Conservation (phyloP, 2,329 filamentous ascomycete species). For the Penicillium sp. region DNA sequence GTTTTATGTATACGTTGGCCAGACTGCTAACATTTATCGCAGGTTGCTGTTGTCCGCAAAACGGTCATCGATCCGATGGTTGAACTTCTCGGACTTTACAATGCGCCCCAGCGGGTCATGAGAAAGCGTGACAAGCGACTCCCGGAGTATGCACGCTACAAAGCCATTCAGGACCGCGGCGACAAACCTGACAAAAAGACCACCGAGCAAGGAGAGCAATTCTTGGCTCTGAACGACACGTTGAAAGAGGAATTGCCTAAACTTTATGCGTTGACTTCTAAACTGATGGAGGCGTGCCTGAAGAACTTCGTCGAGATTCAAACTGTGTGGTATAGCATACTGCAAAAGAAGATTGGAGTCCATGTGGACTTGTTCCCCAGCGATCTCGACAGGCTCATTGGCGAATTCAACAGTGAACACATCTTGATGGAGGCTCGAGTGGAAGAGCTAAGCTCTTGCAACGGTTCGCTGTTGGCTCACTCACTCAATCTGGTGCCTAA, state of each 20-base stretch:
- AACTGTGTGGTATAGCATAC: conserved; percentile 74
- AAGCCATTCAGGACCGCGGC: conserved; percentile 70
- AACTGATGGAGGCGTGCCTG: conserved; percentile 76
- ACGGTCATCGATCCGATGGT: conserved; percentile 83
- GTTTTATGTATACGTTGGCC: background rate
- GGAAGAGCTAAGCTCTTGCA: conserved; percentile 70
- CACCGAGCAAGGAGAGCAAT: conserved; percentile 78
- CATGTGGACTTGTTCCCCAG: conserved; percentile 67
- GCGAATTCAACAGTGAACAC: conserved; percentile 75
- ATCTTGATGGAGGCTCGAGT: conserved; percentile 70
- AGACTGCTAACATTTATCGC: conserved; percentile 6
- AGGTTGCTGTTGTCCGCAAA: conserved; percentile 66
- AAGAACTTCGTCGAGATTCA: conserved; percentile 82
- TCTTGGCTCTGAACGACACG: conserved; percentile 85
- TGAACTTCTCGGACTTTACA: conserved; percentile 72
- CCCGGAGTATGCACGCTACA: conserved; percentile 78
- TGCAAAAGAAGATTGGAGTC: conserved; percentile 75
- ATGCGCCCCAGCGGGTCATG: conserved; percentile 82
- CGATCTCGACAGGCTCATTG: conserved; percentile 68
- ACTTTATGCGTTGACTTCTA: conserved; percentile 75
- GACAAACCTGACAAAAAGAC: conserved; percentile 87
- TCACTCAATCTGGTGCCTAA: conserved; percentile 59
- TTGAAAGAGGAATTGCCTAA: conserved; percentile 87
- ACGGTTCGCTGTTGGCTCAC: conserved; percentile 62
- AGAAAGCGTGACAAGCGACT: conserved; percentile 92